Base-by-base conservation (phyloP, 1,284 basidiomycete species). In the Lentinula novae-zelandiae region DNA sequence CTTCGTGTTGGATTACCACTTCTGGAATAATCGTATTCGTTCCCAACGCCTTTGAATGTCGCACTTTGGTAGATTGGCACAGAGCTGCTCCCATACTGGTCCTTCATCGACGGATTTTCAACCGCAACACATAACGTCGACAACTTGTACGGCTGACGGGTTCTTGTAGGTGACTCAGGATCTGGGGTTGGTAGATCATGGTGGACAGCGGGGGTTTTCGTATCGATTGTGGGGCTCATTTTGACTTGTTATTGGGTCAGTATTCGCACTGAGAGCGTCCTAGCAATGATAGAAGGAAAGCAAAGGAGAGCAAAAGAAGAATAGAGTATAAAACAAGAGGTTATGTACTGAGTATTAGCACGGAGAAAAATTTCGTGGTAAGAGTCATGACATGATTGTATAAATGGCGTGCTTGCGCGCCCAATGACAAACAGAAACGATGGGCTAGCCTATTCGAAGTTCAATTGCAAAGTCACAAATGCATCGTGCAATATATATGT, bases 61-160 rank as follows among this genome's bases (percentile, higher is more conserved):
- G 97, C 89, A 1, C 93, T 92, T 79, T 98, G 96, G 77, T 99
- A 99, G 74, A 99, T 98, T 20, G 97, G 97, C 0, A 97, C 92
- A 9, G 90, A 92, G 65, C 92, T 95, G 61, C 94, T 90, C 46
- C 95, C 95, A 73, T 96, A 93, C 77, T 98, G 96, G 76, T 99
- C 97, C 75, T 96, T 95, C 76, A 92, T 90, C 64, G 83, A 82
- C 0, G 89, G 85, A 65, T 86, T 85, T 69, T 98, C 96, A 63
- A 98, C 93, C 2, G 95, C 96, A 22, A 95, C 95, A 67, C 95
- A 95, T 65, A 93, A 79, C 8, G 93, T 95, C 12, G 90, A 89
- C 74, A 95, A 92, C 36, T 84, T 81, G 75, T 93, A 92, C 0
- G 89, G 88, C 71, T 84, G 85, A 64, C 88, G 80, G 31, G 80